Evolutionary conservation across 345 rosid genomes (phyloP).

Genomic region (Gossypium australe): DNA sequence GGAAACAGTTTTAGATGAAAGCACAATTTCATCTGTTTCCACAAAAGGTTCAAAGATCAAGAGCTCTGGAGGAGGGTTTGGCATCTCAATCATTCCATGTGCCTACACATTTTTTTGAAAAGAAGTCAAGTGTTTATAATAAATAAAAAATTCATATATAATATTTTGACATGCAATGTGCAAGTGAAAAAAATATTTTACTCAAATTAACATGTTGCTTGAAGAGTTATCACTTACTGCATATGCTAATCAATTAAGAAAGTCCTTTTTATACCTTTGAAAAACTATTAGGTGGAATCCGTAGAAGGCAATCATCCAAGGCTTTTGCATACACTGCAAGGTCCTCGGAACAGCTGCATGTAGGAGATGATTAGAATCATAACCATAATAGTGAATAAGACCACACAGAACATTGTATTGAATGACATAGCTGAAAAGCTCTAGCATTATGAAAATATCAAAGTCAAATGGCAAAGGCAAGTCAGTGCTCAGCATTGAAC

Average conservation of each 20-base stretch:
- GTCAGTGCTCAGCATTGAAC: background rate
- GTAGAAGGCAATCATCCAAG: slow-evolving; percentile 58
- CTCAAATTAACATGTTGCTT: background rate
- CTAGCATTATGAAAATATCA: background rate
- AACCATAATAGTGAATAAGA: slow-evolving; percentile 4
- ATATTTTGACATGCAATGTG: background rate
- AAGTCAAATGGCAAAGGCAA: background rate
- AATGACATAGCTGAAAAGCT: slow-evolving; percentile 4
- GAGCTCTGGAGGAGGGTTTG: slow-evolving; percentile 72
- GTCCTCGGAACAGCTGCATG: slow-evolving; percentile 65
- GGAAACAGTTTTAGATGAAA: slow-evolving; percentile 48
- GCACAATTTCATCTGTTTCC: slow-evolving; percentile 74
- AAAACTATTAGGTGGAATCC: slow-evolving; percentile 77
- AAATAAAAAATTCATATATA: background rate
- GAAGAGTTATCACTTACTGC: background rate
- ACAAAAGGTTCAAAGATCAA: slow-evolving; percentile 87
- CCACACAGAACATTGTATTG: background rate
- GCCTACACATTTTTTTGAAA: slow-evolving; percentile 37
- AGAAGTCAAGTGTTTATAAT: slow-evolving; percentile 1
- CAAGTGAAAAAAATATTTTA: background rate
- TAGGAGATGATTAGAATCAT: slow-evolving; percentile 16
- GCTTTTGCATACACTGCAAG: slow-evolving; percentile 66
- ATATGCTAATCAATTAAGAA: background rate
- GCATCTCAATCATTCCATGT: slow-evolving; percentile 96
- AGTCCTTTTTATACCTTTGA: slow-evolving; percentile 50